Evolutionary conservation across 2,329 filamentous ascomycete species (phyloP), one percentile per base, ranked within the genome.

Genomic region (Neonectria hederae): DNA sequence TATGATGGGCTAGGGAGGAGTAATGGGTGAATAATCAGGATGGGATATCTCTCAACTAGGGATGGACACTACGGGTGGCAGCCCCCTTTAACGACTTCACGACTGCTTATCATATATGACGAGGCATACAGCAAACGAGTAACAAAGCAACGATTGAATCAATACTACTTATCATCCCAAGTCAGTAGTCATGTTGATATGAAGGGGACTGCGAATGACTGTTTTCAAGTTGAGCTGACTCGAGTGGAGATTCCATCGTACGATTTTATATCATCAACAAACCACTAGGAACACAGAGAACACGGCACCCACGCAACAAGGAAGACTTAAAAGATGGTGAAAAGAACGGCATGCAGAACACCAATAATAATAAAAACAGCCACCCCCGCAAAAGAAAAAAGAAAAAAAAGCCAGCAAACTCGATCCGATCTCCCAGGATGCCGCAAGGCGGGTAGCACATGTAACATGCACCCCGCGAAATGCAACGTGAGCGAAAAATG

Each of bases 401-500:
- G n/a, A n/a, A n/a, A n/a, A n/a, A n/a, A n/a, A n/a, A n/a, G n/a
- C n/a, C 21, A 11, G 30, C 43, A 30, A 19, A 7, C 17, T 30
- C 48, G 48, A 51, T 51, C 48, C n/a, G 48, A 51, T 48, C 9
- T 28, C 40, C 54, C 22, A 45, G 30, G 24, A n/a, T 56, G 40
- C 26, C 40, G 54, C 30, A 22, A 17, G 35, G 1, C 35, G 35
- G 35, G 35, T 38, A 38, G 14, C 35, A 38, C 35, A 38, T 17
- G 35, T 17, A 38, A 38, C 10, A 32, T 38, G 35, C 35, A 70
- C 72, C 72, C 72, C 72, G 65, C 70, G 70, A 73, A 74, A 74
- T 74, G 69, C 63, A 74, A 74, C 70, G 55, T 65, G 59, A 62
- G 68, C 54, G 53, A 53, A 65, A 62, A 69, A 73, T 73, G 71